Evolutionary conservation across 768 basidiomycete genomes (phyloP), one percentile per base, ranked within the genome.

Genomic region (Hemileccinum rubropunctum): DNA sequence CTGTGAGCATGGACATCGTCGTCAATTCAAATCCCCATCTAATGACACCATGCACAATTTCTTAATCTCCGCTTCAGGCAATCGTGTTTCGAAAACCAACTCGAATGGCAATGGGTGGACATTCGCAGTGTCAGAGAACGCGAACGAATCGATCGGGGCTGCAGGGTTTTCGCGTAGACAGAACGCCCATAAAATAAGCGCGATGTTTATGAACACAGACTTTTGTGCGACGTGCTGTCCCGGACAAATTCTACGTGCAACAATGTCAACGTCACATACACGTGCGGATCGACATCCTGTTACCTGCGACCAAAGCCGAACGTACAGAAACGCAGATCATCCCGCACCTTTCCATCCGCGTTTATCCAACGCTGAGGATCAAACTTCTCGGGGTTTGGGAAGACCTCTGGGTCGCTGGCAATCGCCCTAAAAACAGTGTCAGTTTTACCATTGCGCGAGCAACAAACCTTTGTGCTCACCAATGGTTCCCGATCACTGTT

Each of bases 161-260:
- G 62, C 56, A 0, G 77, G 73, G 50, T 82, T 78, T 27, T 75
- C 58, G 4, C 64, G 69, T 27, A 87, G 64, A 0, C 64, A 72
- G 69, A 86, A 86, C 0, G 82, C 77, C 82, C 83, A 86, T 10
- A 83, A 72, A 9, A 81, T 62, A 15, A 83, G 68, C 0, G 83
- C 80, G 0, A 82, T 78, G 56, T 81, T 86, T 41, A 86, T 69
- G 61, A 82, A 83, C 0, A 86, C 59, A 1, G 84, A 85, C 12
- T 62, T 51, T 13, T 72, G 59, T 9, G 65, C 62, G 13, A 64
- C 43, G 59, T 83, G 76, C 51, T 77, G 75, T 1, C 57, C 58
- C 3, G 58, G 58, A 39, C 58, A 59, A 18, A 50, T 50, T 40
- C 58, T 59, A 37, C 9, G 20, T 32, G 14, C 26, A 2, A 9